Percentiles rank a stretch among this genome's conserved stretches.
Conservation (phyloP, 441 rosid species). For the Bocquillonia castaneifolia region DNA sequence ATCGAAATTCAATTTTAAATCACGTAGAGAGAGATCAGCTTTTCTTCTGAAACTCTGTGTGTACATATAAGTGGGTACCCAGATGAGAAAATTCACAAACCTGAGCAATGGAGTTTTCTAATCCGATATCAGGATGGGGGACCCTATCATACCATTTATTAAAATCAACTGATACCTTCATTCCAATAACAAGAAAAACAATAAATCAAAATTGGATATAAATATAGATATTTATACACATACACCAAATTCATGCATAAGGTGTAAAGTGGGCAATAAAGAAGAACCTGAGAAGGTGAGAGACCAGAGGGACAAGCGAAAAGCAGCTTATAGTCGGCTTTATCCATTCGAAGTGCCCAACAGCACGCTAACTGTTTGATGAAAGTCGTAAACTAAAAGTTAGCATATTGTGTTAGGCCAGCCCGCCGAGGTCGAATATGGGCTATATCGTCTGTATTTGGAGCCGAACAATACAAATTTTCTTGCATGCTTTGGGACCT, state of each 20-base stretch:
- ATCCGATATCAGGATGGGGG: slow-evolving; percentile 25
- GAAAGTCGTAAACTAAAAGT: background rate
- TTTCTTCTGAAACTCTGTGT: no score
- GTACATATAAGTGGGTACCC: background rate
- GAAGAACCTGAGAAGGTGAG: slow-evolving; percentile 26
- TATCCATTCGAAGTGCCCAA: slow-evolving; percentile 19
- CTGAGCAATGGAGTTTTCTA: slow-evolving; percentile 28
- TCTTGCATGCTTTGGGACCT: no score
- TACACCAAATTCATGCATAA: no score
- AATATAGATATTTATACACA: background rate
- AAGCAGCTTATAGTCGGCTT: slow-evolving; percentile 24
- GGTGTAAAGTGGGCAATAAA: background rate
- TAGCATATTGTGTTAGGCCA: no score
- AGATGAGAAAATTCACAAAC: slow-evolving; percentile 14
- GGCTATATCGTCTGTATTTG: no score
- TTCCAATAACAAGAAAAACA: no score
- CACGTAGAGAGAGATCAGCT: no score
- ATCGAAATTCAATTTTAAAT: background rate
- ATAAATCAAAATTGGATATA: background rate
- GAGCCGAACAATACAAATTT: no score
- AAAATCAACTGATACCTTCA: slow-evolving; percentile 23
- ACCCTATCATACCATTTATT: slow-evolving; percentile 27
- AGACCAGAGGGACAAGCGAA: slow-evolving; percentile 28
- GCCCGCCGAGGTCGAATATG: no score
- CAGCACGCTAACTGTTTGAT: slow-evolving; percentile 19